phyloP scores from a whole-genome alignment of 345 rosid genomes.

The Camelina sativa region DNA sequence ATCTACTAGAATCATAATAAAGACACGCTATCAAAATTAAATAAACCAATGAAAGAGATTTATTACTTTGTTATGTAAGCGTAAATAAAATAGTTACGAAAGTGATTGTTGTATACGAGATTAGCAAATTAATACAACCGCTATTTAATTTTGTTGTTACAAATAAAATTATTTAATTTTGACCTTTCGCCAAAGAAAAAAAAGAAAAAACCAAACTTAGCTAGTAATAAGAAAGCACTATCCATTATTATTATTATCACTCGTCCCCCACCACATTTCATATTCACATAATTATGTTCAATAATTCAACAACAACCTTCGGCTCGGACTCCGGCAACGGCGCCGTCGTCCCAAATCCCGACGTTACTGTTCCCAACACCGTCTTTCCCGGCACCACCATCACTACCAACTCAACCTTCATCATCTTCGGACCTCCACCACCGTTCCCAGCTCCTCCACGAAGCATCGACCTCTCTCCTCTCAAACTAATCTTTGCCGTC shows the following conservation, averaged over 20 bases:
- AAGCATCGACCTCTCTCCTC: slow-evolving; percentile 67
- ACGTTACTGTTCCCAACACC: slow-evolving; percentile 33
- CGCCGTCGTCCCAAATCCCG: slow-evolving; percentile 23
- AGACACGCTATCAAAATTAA: slow-evolving; percentile 8
- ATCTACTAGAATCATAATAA: no score
- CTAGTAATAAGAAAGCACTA: slow-evolving; percentile 33
- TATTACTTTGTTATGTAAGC: background rate
- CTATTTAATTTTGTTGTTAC: background rate
- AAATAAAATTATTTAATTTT: slow-evolving; percentile 27
- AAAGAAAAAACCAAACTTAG: slow-evolving; percentile 1
- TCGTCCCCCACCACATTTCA: slow-evolving; percentile 20
- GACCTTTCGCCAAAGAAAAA: slow-evolving; percentile 2
- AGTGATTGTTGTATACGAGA: slow-evolving; percentile 30
- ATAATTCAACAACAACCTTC: slow-evolving; percentile 27
- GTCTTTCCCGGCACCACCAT: slow-evolving; percentile 29
- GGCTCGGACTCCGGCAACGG: slow-evolving; percentile 33
- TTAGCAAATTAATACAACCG: slow-evolving; percentile 7
- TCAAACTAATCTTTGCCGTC: slow-evolving; percentile 66
- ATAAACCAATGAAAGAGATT: slow-evolving; percentile 2
- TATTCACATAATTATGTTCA: slow-evolving; percentile 33
- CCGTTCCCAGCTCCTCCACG: slow-evolving; percentile 62
- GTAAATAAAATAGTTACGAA: slow-evolving; percentile 11
- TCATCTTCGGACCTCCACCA: slow-evolving; percentile 52
- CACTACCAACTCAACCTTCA: slow-evolving; percentile 38
- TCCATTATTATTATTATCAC: slow-evolving; percentile 23